phyloP scores from a whole-genome alignment of 2,329 filamentous ascomycete species.

The Exophiala phaeomuriformis region DNA sequence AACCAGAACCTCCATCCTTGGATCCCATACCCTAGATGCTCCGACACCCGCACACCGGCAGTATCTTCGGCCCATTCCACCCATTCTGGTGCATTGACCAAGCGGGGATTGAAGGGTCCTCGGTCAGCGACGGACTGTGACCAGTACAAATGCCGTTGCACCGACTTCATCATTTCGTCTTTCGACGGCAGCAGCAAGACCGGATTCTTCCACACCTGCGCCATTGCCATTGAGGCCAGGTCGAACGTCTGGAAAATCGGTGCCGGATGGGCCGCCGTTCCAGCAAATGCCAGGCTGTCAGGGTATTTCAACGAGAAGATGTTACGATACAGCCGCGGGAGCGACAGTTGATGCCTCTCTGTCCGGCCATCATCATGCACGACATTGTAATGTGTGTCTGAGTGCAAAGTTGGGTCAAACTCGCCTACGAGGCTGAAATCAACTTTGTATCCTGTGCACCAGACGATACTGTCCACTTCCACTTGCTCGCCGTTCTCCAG shows the following conservation, averaged over 20 bases:
- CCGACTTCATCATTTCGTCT: conserved; percentile 28
- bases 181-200: conserved; percentile 22
- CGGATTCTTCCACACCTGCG: conserved; percentile 31
- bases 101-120: conserved; percentile 17
- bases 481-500: conserved; percentile 30
- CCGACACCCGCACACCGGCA: conserved; percentile 30
- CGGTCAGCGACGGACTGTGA: conserved; percentile 13
- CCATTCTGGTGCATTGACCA: conserved; percentile 22
- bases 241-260: conserved; percentile 28
- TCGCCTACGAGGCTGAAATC: conserved; percentile 28
- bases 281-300: conserved; percentile 31
- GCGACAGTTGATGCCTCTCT: conserved; percentile 3
- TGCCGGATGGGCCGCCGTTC: conserved; percentile 25
- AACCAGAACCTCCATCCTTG: conserved; percentile 33
- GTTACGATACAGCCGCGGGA: conserved; percentile 31
- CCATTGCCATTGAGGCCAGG: conserved; percentile 29
- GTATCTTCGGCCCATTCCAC: conserved; percentile 31
- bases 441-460: conserved; percentile 33
- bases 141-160: conserved; percentile 22
- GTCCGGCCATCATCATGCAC: neutral
- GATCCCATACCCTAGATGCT: conserved; percentile 31
- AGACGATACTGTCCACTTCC: conserved; percentile 33
- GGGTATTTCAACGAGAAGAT: conserved; percentile 30
- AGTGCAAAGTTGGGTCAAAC: conserved; percentile 26
- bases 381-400: conserved; percentile 4